These are phyloP conservation scores for Crithidia mellificae DNA, from an alignment of 208 protist genomes.

Conservation along the genomic window DNA sequence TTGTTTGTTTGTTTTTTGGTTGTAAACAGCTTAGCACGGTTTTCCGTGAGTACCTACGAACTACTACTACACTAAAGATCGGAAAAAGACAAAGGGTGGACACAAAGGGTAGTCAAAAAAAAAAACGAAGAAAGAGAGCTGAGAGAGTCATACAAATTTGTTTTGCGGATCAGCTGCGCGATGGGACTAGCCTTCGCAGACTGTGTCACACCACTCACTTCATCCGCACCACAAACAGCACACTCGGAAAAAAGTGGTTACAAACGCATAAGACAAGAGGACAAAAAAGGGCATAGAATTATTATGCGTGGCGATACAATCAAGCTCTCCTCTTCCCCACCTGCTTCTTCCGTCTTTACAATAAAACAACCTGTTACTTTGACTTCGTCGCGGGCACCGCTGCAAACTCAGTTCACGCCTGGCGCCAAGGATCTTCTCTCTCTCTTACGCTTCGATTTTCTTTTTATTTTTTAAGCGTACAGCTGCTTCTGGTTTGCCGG, in stretches of 20 bases:
- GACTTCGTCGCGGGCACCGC: neutral
- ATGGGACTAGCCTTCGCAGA: too few species aligned
- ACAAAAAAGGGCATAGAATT: too few species aligned
- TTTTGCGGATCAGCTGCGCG: neutral
- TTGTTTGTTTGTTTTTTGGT: neutral
- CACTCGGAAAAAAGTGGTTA: too few species aligned
- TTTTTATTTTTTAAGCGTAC: slow-evolving; percentile 52
- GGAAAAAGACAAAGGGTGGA: too few species aligned
- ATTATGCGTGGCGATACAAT: neutral
- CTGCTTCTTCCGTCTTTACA: too few species aligned
- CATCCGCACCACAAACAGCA: too few species aligned
- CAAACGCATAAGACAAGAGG: too few species aligned
- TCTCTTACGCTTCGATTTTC: too few species aligned
- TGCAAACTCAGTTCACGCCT: neutral
- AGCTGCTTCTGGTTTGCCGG: slow-evolving; percentile 56
- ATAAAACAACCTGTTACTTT: neutral
- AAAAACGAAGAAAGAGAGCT: slow-evolving; percentile 16
- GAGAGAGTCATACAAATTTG: neutral
- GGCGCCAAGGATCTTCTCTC: too few species aligned
- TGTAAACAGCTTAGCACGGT: slow-evolving; percentile 18
- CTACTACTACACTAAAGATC: slow-evolving; percentile 36
- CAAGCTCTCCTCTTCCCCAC: neutral
- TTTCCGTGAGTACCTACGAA: slow-evolving; percentile 18
- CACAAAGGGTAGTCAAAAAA: too few species aligned
- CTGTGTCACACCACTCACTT: too few species aligned